These are phyloP conservation scores for Capsicum baccatum DNA, from an alignment of 257 asterid genomes.

Conservation along the genomic window DNA sequence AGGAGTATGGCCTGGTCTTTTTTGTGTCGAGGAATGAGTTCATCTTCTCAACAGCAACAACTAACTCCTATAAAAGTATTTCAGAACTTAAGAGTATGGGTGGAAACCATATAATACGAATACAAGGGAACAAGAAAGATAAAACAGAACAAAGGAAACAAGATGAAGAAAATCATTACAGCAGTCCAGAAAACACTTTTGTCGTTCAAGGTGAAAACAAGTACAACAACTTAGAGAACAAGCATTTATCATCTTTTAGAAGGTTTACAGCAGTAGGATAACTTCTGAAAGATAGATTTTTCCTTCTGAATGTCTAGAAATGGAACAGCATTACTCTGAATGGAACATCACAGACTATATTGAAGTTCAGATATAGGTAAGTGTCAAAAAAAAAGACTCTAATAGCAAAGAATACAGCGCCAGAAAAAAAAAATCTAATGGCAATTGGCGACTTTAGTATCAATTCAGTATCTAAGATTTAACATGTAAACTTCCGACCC, in stretches of 20 bases:
- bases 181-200: not conserved
- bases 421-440: not conserved
- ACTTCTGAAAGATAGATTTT: not conserved
- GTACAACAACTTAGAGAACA: constrained; percentile 4
- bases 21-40: constrained; percentile 57
- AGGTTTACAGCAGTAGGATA: constrained; percentile 9
- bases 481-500: not conserved
- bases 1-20: constrained; percentile 42
- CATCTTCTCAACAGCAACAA: constrained; percentile 67
- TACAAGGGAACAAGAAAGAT: constrained; percentile 23
- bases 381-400: not conserved
- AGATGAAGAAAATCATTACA: not conserved
- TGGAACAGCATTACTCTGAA: constrained; percentile 5
- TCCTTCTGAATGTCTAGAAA: not conserved
- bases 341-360: not conserved
- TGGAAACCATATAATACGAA: constrained; percentile 23
- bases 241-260: constrained; percentile 6
- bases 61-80: constrained; percentile 61
- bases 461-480: constrained; percentile 17
- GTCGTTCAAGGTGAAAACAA: not conserved
- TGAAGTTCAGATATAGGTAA: not conserved
- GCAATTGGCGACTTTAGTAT: constrained; percentile 14
- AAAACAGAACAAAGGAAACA: not conserved
- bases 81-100: constrained; percentile 11
- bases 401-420: constrained; percentile 14